Evolutionary conservation across 1,284 basidiomycete genomes (phyloP).

Genomic region (Pisolithus thermaeus): DNA sequence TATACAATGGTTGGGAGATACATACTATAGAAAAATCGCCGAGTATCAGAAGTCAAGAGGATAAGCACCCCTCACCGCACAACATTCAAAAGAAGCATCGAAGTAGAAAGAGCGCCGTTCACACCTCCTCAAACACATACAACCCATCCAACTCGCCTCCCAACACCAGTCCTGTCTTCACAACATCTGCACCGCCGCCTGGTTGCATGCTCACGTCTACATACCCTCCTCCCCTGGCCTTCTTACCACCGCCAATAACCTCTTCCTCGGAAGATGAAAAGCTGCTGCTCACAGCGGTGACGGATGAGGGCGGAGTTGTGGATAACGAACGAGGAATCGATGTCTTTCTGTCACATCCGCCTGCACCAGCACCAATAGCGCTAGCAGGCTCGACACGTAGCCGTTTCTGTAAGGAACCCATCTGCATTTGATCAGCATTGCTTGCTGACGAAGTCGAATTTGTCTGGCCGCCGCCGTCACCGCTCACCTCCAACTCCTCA

Average conservation of each 20-base stretch:
- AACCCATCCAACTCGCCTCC: conserved; percentile 27
- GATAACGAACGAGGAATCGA: conserved; percentile 9
- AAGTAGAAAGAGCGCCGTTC: conserved; percentile 6
- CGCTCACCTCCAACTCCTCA: conserved; percentile 22
- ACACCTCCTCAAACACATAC: conserved; percentile 22
- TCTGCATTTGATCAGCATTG: conserved; percentile 10
- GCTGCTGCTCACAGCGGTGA: conserved; percentile 6
- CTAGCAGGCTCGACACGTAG: conserved; percentile 21
- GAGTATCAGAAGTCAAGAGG: no score
- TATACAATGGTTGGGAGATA: conserved; percentile 2
- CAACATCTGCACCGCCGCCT: conserved; percentile 2
- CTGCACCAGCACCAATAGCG: neutral
- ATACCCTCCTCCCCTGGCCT: conserved; percentile 10
- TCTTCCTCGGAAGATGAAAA: conserved; percentile 1
- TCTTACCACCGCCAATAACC: neutral
- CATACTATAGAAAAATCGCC: conserved; percentile 24
- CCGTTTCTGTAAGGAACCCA: conserved; percentile 18
- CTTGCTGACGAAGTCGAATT: conserved; percentile 4
- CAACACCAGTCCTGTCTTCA: conserved; percentile 26
- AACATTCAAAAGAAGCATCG: no score
- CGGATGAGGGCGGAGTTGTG: conserved; percentile 15
- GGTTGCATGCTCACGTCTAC: conserved; percentile 14
- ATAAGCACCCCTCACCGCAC: no score
- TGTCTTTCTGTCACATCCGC: neutral
- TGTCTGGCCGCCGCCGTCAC: conserved; percentile 1